Evolutionary conservation across 768 basidiomycete genomes (phyloP), one percentile per base, ranked within the genome.

Genomic region (Phaffia tasmanica): DNA sequence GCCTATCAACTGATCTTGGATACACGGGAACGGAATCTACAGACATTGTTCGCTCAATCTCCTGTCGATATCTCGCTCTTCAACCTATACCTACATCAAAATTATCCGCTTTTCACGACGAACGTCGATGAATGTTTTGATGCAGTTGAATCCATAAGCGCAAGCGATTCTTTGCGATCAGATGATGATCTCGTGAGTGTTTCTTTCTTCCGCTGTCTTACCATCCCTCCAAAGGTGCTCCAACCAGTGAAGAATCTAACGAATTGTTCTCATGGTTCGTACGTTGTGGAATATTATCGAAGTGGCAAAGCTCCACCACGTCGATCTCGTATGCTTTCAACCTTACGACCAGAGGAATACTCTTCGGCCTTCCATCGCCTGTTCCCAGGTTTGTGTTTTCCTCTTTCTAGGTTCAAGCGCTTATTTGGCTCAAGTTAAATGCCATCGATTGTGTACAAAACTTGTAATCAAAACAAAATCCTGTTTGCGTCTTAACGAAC

Each of bases 41-140:
- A 92, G 90, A 74, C 75, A 15, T 77, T 97, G 3, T 88, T 87
- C 73, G 83, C 86, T 0, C 86, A 90, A 73, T 87, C 87, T 0
- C 91, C 94, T 0, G 86, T 98, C 63, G 95, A 99, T 76, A 84
- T 89, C 1, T 89, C 88, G 1, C 79, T 97, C 1, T 87, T 92
- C 69, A 86, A 86, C 2, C 76, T 94, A 8, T 99, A 97, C 74
- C 80, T 93, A 11, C 95, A 99, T 71, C 92, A 98, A 75, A 98
- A 95, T 73, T 90, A 93, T 71, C 81, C 86, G 0, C 85, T 86
- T 64, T 98, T 89, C 73, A 92, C 88, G 73, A 78, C 81, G 51
- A 83, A 86, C 48, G 75, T 91, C 4, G 88, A 91, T 8, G 81
- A 97, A 62, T 70, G 72, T 4, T 64, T 70, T 6, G 61, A 63